Base-by-base conservation (phyloP, 2,329 filamentous ascomycete genomes). In the Aspergillus ruber region DNA sequence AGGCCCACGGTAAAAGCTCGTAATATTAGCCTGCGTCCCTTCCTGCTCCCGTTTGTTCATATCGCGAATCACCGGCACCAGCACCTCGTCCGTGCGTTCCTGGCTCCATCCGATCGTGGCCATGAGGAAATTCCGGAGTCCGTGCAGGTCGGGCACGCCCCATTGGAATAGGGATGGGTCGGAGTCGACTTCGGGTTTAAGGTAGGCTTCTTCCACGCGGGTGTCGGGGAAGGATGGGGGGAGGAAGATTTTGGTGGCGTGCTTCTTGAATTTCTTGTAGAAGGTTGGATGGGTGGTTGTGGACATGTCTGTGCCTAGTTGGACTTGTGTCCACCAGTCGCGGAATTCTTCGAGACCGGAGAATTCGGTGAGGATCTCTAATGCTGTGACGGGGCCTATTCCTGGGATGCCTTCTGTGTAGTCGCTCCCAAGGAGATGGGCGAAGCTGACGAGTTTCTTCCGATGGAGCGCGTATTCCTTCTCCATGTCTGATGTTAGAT, bases 21-120 rank as follows among this genome's bases (percentile, higher is more conserved):
- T 98, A 55, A 98, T 95, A 58, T 98, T 98, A 49, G 83, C 84
- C 74, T 98, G 93, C 15, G 91, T 97, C 6, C 93, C 93, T 70
- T 97, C 93, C 23, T 82, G 77, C 55, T 88, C 86, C 35, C 93
- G 79, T 3, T 82, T 81, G 64, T 97, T 97, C 87, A 98, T 95
- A 61, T 98, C 93, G 48, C 84, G 80, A 53, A 98, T 93, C 1
- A 98, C 94, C 0, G 93, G 93, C 1, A 98, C 88, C 1, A 98
- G 79, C 2, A 98, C 87, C 67, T 98, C 93, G 61, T 98, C 93
- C 0, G 91, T 97, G 6, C 90, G 78, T 67, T 97, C 91, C 65
- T 86, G 84, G 46, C 78, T 83, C 93, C 93, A 98, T 0, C 93
- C 93, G 56, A 98, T 88, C 2, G 91, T 96, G 1, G 81, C 75